Evolutionary conservation across 805 yeast species (phyloP).

Genomic region (Candida maris): DNA sequence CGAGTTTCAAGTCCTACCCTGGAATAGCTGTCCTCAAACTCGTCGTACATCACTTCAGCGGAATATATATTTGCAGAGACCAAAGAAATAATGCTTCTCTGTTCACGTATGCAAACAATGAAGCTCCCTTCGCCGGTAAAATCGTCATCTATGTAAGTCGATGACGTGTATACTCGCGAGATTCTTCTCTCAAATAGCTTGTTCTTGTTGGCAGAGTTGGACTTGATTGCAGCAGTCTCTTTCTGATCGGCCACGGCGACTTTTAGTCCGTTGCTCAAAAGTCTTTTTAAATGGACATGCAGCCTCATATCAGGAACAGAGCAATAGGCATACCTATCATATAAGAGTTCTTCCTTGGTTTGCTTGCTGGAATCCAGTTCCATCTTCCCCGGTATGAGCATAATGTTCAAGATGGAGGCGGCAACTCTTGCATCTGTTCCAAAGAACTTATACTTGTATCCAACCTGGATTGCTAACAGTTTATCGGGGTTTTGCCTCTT

Average conservation of each 20-base stretch:
- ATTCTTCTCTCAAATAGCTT: constrained; percentile 65
- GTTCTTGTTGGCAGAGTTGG: constrained; percentile 45
- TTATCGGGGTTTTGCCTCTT: constrained; percentile 62
- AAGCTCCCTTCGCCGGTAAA: constrained; percentile 34
- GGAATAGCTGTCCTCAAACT: constrained; percentile 55
- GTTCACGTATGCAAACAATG: constrained; percentile 43
- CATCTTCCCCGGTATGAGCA: constrained; percentile 67
- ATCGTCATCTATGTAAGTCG: constrained; percentile 66
- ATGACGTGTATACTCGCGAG: constrained; percentile 72
- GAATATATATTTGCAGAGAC: constrained; percentile 68
- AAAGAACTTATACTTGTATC: constrained; percentile 84
- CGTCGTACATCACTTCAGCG: constrained; percentile 74
- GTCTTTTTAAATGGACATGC: constrained; percentile 69
- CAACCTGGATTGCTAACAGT: constrained; percentile 78
- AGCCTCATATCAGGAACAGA: constrained; percentile 78
- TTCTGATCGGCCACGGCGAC: constrained; percentile 85
- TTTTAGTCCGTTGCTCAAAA: constrained; percentile 68
- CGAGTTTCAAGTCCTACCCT: constrained; percentile 72
- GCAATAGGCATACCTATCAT: constrained; percentile 71
- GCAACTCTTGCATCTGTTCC: constrained; percentile 81
- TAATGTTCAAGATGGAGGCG: constrained; percentile 61
- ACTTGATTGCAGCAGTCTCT: constrained; percentile 75
- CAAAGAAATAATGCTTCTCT: constrained; percentile 35
- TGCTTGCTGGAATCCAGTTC: constrained; percentile 45
- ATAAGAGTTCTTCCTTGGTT: constrained; percentile 38